These are phyloP conservation scores for Chrysoporthe puriensis DNA, from an alignment of 2,329 filamentous ascomycete genomes.

Conservation along the genomic window DNA sequence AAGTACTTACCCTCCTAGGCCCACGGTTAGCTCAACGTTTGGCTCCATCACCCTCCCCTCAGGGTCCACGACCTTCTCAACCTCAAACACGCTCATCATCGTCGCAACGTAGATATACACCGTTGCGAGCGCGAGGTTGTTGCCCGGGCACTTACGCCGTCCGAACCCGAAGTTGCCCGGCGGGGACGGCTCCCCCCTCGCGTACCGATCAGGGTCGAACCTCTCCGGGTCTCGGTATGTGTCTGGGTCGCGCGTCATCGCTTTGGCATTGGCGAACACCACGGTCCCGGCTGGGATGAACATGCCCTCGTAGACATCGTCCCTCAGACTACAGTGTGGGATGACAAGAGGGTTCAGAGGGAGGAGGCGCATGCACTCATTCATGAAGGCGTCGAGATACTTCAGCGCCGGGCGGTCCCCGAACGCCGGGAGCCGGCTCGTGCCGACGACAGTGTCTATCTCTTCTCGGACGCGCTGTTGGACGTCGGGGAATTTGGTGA, in stretches of 20 bases:
- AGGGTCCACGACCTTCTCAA: slow-evolving; percentile 29
- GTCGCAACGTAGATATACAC: slow-evolving; percentile 45
- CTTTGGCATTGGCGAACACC: slow-evolving; percentile 42
- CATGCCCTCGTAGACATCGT: slow-evolving; percentile 61
- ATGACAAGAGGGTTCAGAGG: slow-evolving; percentile 54
- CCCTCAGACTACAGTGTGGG: slow-evolving; percentile 56
- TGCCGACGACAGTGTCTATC: slow-evolving; percentile 52
- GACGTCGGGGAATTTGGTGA: slow-evolving; percentile 46
- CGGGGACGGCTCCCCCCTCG: slow-evolving; percentile 49
- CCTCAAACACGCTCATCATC: slow-evolving; percentile 32
- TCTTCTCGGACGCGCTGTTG: slow-evolving; percentile 51
- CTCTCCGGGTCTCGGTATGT: slow-evolving; percentile 46
- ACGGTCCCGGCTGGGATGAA: slow-evolving; percentile 59
- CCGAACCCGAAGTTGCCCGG: slow-evolving; percentile 57
- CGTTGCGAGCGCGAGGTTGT: slow-evolving; percentile 32
- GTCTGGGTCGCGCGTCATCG: slow-evolving; percentile 47
- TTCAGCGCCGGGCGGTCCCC: slow-evolving; percentile 47
- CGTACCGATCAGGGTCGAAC: slow-evolving; percentile 54
- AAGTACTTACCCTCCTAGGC: slow-evolving; percentile 31
- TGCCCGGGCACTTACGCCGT: slow-evolving; percentile 45
- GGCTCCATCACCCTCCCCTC: slow-evolving; percentile 31
- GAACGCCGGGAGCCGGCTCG: slow-evolving; percentile 48
- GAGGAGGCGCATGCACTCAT: slow-evolving; percentile 50
- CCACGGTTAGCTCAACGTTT: slow-evolving; percentile 30
- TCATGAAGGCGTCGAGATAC: slow-evolving; percentile 51